A percentile compares a stretch with the other conserved stretches of the same genome.
Conservation (phyloP, 2,329 filamentous ascomycete genomes). For the Exophiala dermatitidis region DNA sequence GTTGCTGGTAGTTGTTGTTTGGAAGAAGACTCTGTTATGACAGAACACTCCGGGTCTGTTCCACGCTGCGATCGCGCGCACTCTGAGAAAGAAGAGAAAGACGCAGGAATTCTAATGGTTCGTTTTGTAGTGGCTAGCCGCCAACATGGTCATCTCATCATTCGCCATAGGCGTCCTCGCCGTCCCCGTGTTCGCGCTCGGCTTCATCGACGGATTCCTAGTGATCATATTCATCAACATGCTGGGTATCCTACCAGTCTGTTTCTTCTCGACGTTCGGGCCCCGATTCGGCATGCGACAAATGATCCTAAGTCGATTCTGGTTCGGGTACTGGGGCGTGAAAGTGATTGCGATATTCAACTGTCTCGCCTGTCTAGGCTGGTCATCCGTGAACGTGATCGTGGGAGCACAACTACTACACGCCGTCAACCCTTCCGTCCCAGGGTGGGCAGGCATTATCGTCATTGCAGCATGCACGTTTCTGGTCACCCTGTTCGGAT, state of each 20-base stretch:
- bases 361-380: conserved; percentile 48
- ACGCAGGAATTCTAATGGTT: not conserved
- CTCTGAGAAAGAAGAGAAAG: too few species aligned
- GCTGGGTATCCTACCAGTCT: conserved; percentile 63
- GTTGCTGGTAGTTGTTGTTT: too few species aligned
- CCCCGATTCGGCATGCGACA: conserved; percentile 67
- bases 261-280: conserved; percentile 71
- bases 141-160: conserved; percentile 69
- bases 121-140: conserved; percentile 58
- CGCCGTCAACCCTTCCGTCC: conserved; percentile 59
- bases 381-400: conserved; percentile 70
- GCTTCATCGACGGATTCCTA: conserved; percentile 65
- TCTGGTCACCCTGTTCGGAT: conserved; percentile 64
- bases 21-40: too few species aligned
- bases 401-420: conserved; percentile 72
- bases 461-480: conserved; percentile 64
- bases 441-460: conserved; percentile 66
- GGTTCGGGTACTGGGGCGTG: conserved; percentile 64
- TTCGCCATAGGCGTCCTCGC: conserved; percentile 69
- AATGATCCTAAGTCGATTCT: conserved; percentile 73
- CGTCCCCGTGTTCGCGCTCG: conserved; percentile 60
- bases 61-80: too few species aligned
- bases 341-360: conserved; percentile 50
- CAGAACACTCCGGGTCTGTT: too few species aligned
- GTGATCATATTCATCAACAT: conserved; percentile 69